Evolutionary conservation across 2,329 filamentous ascomycete species (phyloP).

Genomic region (Beauveria caledonica): DNA sequence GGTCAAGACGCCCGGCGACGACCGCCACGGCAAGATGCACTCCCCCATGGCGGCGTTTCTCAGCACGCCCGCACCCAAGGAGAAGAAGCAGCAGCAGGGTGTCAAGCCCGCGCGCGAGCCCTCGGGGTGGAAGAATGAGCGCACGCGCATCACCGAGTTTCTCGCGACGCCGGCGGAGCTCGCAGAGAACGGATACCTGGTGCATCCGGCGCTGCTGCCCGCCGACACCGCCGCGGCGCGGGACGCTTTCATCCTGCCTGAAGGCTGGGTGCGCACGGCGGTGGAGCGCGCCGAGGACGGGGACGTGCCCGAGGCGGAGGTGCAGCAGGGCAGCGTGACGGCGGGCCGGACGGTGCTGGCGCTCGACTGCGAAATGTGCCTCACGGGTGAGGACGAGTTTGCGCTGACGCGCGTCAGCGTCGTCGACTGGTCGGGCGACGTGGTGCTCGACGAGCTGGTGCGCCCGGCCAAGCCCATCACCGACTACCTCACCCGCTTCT

Average conservation of each 20-base stretch:
- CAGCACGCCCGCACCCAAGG: slow-evolving; percentile 62
- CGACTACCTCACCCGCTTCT: slow-evolving; percentile 87
- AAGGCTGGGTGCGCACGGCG: slow-evolving; percentile 77
- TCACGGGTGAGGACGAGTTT: slow-evolving; percentile 69
- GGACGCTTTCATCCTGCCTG: slow-evolving; percentile 44
- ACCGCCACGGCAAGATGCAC: slow-evolving; percentile 70
- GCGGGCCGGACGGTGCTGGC: slow-evolving; percentile 72
- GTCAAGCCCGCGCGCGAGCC: slow-evolving; percentile 55
- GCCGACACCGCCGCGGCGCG: slow-evolving; percentile 40
- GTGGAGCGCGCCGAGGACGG: slow-evolving; percentile 61
- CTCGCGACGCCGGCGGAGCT: slow-evolving; percentile 66
- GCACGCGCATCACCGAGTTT: slow-evolving; percentile 76
- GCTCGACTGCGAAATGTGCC: slow-evolving; percentile 96
- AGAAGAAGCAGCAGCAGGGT: slow-evolving; percentile 47
- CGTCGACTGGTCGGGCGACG: slow-evolving; percentile 74
- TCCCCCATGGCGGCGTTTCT: slow-evolving; percentile 84
- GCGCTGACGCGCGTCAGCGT: slow-evolving; percentile 86
- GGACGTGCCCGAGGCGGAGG: slow-evolving; percentile 56
- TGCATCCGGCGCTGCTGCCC: slow-evolving; percentile 71
- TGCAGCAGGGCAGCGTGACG: slow-evolving; percentile 75
- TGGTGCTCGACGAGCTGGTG: slow-evolving; percentile 83
- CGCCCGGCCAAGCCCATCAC: slow-evolving; percentile 82
- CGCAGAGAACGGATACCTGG: slow-evolving; percentile 70
- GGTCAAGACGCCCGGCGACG: slow-evolving; percentile 78
- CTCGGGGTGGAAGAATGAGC: slow-evolving; percentile 61